Evolutionary conservation across 345 rosid species (phyloP), one percentile per base, ranked within the genome.

Genomic region (Syzygium jambos): DNA sequence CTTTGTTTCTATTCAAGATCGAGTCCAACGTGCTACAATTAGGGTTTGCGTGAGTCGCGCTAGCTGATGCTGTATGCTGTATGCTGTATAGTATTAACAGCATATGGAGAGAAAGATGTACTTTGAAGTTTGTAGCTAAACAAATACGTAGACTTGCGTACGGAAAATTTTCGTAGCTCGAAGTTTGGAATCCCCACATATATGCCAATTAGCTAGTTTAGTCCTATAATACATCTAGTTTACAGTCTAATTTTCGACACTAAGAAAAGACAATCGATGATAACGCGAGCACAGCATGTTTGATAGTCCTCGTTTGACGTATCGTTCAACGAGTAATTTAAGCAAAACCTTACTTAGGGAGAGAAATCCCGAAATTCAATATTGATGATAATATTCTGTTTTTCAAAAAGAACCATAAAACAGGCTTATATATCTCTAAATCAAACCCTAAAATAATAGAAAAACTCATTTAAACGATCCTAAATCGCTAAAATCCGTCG

Each of bases 241-340:
- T 0, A n/a, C 38, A 4, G 14, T n/a, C 7, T 61, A n/a, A 61
- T 6, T 61, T n/a, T 61, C 73, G 17, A 13, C 73, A 3, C 34
- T 1, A 3, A 1, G 34, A n/a, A n/a, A 61, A n/a, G 17, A n/a
- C 17, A 61, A 59, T 12, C 13, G 68, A 61, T 12, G 73, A 27
- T n/a, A 1, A n/a, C 3, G 34, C 9, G 17, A 61, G 34, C 17
- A 27, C 34, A 0, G 34, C 2, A 8, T 12, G 73, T 13, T 13
- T 2, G 30, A 34, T 17, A 9, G 46, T 34, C 59, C 27, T 55
- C 4, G 27, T 55, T 52, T 16, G 43, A 41, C 43, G 43, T 6
- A 4, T 5, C 43, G 43, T 41, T 41, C 43, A 41, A 41, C 43
- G 43, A 41, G 43, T 41, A 41, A 41, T 41, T 41, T 1, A 41